phyloP scores from a whole-genome alignment of 371 early-diverging fungal genomes.

The Syncephalis fuscata region DNA sequence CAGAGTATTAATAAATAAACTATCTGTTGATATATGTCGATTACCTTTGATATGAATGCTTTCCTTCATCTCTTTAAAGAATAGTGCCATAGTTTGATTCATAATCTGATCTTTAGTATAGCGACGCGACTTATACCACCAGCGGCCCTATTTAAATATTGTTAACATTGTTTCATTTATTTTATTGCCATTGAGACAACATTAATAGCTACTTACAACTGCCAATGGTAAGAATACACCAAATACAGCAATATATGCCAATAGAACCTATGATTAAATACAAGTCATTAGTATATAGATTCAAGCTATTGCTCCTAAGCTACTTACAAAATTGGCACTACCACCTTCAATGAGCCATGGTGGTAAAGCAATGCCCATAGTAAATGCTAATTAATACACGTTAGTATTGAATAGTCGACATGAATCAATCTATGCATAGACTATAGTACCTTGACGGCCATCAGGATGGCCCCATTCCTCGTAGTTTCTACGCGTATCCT shows the following conservation, averaged over 20 bases:
- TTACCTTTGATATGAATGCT: conserved; percentile 21
- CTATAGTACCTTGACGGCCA: conserved; percentile 53
- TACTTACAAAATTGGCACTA: conserved; percentile 40
- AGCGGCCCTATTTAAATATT: conserved; percentile 38
- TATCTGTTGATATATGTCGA: too few relatives aligned
- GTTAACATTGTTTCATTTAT: background rate
- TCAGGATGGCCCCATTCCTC: conserved; percentile 95
- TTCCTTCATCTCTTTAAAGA: conserved; percentile 80
- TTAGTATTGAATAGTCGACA: background rate
- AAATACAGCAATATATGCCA: conserved; percentile 71
- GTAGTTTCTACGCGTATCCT: conserved; percentile 73
- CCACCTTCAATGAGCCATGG: conserved; percentile 70
- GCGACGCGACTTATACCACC: conserved; percentile 87
- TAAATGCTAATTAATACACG: conserved; percentile 22
- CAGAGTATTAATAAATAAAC: background rate
- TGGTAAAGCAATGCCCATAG: conserved; percentile 91
- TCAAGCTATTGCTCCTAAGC: too few relatives aligned
- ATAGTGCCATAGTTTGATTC: conserved; percentile 74
- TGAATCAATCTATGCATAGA: background rate
- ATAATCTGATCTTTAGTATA: conserved; percentile 79
- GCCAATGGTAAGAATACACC: conserved; percentile 76
- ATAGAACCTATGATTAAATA: conserved; percentile 28
- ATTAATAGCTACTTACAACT: conserved; percentile 35
- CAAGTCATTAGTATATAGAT: too few relatives aligned
- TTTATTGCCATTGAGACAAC: too few relatives aligned